These are phyloP conservation scores for Microsporum canis DNA, from an alignment of 2,329 filamentous ascomycete species.

Conservation along the genomic window DNA sequence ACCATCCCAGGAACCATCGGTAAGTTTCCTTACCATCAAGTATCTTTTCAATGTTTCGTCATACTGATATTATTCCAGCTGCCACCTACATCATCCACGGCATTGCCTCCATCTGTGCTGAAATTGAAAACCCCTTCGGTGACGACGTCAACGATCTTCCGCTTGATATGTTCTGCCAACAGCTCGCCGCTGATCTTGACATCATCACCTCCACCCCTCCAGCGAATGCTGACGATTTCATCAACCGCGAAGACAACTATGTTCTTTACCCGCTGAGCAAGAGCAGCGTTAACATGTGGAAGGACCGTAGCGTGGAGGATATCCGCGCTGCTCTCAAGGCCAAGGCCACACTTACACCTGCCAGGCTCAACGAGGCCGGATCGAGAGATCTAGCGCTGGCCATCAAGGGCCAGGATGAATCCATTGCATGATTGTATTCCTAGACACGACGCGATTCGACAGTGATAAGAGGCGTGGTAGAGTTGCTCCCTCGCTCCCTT, in stretches of 20 bases:
- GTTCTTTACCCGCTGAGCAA: slow-evolving; percentile 47
- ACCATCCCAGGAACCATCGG: slow-evolving; percentile 64
- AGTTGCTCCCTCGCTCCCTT: background rate
- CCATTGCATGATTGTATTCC: background rate
- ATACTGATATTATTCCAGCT: slow-evolving; percentile 16
- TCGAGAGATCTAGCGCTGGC: slow-evolving; percentile 8
- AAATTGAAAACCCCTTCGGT: slow-evolving; percentile 79
- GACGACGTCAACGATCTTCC: slow-evolving; percentile 73
- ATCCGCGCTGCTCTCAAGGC: slow-evolving; percentile 34
- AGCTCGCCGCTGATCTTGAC: slow-evolving; percentile 63
- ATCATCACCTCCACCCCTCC: slow-evolving; percentile 52
- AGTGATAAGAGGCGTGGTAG: background rate
- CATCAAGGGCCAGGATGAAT: slow-evolving; percentile 5
- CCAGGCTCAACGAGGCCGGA: slow-evolving; percentile 1
- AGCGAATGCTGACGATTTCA: slow-evolving; percentile 43
- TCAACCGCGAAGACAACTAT: slow-evolving; percentile 39
- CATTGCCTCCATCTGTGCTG: slow-evolving; percentile 61
- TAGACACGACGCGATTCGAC: background rate
- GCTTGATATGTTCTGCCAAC: slow-evolving; percentile 63
- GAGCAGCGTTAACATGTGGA: slow-evolving; percentile 40
- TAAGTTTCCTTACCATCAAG: slow-evolving; percentile 13
- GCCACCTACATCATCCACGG: slow-evolving; percentile 76
- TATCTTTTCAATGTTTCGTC: background rate
- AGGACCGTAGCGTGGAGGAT: slow-evolving; percentile 36
- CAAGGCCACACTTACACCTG: slow-evolving; percentile 21